Conservation (phyloP, 345 rosid species). For the Brassica nigra region DNA sequence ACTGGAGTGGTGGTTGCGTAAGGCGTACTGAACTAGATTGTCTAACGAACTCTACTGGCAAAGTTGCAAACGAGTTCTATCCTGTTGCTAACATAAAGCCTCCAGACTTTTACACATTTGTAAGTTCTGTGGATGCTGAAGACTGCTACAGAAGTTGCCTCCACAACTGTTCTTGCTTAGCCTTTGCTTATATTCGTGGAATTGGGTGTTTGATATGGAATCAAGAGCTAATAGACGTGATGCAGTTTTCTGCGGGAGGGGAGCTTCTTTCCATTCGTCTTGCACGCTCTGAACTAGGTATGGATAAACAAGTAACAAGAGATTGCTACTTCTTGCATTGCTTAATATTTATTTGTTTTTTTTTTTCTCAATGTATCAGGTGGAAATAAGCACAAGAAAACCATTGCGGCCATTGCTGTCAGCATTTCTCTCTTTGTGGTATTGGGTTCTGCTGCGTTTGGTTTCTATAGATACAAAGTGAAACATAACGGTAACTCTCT, state of each 20-base stretch:
- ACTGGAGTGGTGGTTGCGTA: conserved; percentile 35
- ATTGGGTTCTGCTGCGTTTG: background rate
- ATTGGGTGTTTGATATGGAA: conserved; percentile 36
- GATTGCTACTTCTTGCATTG: background rate
- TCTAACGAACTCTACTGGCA: conserved; percentile 1
- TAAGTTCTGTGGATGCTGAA: background rate
- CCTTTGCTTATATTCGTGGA: conserved; percentile 24
- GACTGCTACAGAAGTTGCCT: conserved; percentile 24
- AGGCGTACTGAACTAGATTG: conserved; percentile 24
- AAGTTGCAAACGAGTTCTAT: conserved; percentile 8
- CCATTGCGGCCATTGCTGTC: background rate
- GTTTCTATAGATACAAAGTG: conserved; percentile 12
- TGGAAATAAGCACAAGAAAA: conserved; percentile 5
- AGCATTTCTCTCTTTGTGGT: conserved; percentile 23
- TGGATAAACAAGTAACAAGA: background rate
- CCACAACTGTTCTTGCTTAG: conserved; percentile 37
- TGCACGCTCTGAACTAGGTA: conserved; percentile 21
- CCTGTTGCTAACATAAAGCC: conserved; percentile 15
- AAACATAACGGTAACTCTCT: conserved; percentile 15
- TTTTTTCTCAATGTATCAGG: background rate
- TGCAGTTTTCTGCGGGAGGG: conserved; percentile 7
- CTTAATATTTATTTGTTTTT: background rate
- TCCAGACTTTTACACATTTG: conserved; percentile 27
- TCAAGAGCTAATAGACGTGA: conserved; percentile 5
- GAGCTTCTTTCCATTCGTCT: conserved; percentile 26